These are phyloP conservation scores for Kodamaea restingae DNA, from an alignment of 805 yeast species.

Conservation along the genomic window DNA sequence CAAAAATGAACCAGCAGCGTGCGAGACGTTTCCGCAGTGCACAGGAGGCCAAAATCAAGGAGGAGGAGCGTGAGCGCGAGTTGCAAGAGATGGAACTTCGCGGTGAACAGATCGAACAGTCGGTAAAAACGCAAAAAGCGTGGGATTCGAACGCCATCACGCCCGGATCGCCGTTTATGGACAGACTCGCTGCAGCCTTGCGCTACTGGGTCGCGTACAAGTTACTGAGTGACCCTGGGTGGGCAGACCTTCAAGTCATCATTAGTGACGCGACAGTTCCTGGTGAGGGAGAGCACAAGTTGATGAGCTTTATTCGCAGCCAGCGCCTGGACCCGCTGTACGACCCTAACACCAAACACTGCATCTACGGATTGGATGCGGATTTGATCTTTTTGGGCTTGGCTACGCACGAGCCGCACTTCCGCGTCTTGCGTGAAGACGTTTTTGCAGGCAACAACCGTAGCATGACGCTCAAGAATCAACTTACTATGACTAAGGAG, in stretches of 20 bases:
- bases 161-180: constrained; percentile 99
- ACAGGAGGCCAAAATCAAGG: constrained; percentile 77
- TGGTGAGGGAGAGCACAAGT: constrained; percentile 99
- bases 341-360: constrained; percentile 91
- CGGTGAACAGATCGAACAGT: constrained; percentile 74
- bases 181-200: constrained; percentile 72
- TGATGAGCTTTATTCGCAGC: constrained; percentile 90
- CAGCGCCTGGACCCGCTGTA: constrained; percentile 85
- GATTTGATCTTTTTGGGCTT: constrained; percentile 93
- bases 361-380: constrained; percentile 96
- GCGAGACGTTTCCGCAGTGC: constrained; percentile 92
- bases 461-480: constrained; percentile 44
- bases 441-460: constrained; percentile 78
- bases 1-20: constrained; percentile 96
- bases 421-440: constrained; percentile 89
- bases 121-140: constrained; percentile 65
- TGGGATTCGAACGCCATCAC: constrained; percentile 98
- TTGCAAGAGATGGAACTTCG: constrained; percentile 54
- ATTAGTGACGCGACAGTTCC: constrained; percentile 96
- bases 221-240: constrained; percentile 83
- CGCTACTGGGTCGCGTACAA: constrained; percentile 93
- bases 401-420: constrained; percentile 98
- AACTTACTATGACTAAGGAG: constrained; percentile 57
- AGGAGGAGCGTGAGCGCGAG: constrained; percentile 63
- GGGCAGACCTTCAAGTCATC: constrained; percentile 85